Evolutionary conservation across 257 asterid species (phyloP), one percentile per base, ranked within the genome.

Genomic region (Mitragyna speciosa): DNA sequence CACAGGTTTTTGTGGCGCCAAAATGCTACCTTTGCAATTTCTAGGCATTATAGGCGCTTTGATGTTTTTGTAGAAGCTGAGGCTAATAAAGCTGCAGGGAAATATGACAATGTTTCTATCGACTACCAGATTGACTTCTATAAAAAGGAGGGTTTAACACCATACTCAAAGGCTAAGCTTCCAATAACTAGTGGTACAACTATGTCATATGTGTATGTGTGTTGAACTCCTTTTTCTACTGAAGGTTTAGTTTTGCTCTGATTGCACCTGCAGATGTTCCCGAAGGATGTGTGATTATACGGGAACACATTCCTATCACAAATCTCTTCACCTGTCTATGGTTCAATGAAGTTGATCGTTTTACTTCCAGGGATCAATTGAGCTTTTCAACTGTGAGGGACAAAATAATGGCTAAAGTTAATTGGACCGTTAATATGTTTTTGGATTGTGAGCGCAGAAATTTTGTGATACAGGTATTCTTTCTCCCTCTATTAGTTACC

Each of bases 301-400:
- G 96, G 82, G 99, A 94, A 74, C 99, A 96, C 86, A 87, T 82
- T 75, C 91, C 98, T 63, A 90, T 96, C 78, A 90, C 99, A 59
- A 92, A 96, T 88, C 97, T 96, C 70, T 94, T 96, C 83, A 86
- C 95, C 85, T 94, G 99, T 80, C 87, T 96, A 28, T 94, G 99
- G 99, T 96, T 96, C 88, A 96, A 91, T 78, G 98, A 96, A 89
- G 98, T 96, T 78, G 99, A 96, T 79, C 89, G 98, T 47, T 96
- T 96, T 85, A 96, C 99, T 73, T 83, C 99, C 56, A 85, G 97
- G 86, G 99, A 96, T 83, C 99, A 96, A 84, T 85, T 96, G 90
- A 96, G 99, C 86, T 94, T 96, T 87, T 87, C 99, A 83, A 94
- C 95, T 19, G 98, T 94, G 82, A 89, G 99, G 89, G 98, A 96